Evolutionary conservation across 257 asterid genomes (phyloP).

Genomic region (Plantago major): DNA sequence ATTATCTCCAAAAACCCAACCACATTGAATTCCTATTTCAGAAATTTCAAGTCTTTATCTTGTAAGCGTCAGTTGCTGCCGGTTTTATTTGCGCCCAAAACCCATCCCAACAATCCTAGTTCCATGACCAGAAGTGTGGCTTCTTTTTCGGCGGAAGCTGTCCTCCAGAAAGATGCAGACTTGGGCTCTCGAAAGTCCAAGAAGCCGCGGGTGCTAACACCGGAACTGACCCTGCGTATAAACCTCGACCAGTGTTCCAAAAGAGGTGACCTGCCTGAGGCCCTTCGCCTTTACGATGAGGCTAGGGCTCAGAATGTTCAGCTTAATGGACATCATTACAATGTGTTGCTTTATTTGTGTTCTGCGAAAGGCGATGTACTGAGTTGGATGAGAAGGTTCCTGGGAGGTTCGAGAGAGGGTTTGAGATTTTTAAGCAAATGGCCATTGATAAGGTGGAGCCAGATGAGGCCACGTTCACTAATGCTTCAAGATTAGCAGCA

Average conservation of each 20-base stretch:
- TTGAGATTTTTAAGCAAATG: constrained; percentile 77
- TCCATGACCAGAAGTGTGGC: constrained; percentile 32
- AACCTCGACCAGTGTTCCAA: constrained; percentile 67
- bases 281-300: constrained; percentile 70
- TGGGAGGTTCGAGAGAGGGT: constrained; percentile 56
- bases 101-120: constrained; percentile 18
- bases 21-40: constrained; percentile 22
- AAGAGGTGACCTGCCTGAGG: constrained; percentile 49
- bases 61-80: constrained; percentile 11
- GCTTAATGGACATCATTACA: constrained; percentile 63
- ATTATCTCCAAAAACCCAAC: constrained; percentile 27
- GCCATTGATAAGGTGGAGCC: constrained; percentile 54
- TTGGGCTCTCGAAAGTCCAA: constrained; percentile 30
- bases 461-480: constrained; percentile 88
- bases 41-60: constrained; percentile 20
- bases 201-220: constrained; percentile 41
- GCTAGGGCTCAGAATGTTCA: constrained; percentile 48
- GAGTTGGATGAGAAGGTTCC: constrained; percentile 27
- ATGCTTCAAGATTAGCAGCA: constrained; percentile 85
- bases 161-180: constrained; percentile 25
- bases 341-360: constrained; percentile 74
- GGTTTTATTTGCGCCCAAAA: constrained; percentile 16
- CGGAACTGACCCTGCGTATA: constrained; percentile 47
- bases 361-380: constrained; percentile 25
- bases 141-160: constrained; percentile 37